phyloP scores from a whole-genome alignment of 768 basidiomycete species.

The Xerocomus spinulosus region DNA sequence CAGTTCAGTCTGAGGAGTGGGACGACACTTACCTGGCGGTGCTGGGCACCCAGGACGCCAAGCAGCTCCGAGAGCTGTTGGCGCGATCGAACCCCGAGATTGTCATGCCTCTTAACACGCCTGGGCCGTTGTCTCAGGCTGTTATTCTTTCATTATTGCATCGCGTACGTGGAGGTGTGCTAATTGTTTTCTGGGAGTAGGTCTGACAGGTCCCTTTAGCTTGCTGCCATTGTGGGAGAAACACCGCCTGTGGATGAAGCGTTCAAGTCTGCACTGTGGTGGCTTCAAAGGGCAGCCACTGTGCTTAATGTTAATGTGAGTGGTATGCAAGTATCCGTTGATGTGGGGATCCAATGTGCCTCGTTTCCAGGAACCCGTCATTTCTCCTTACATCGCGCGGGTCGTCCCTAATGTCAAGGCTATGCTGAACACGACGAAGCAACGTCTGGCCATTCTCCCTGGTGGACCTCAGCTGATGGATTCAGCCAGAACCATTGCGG shows the following conservation, averaged over 20 bases:
- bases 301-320: slow-evolving; percentile 69
- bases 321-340: slow-evolving; percentile 7
- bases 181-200: not conserved
- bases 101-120: slow-evolving; percentile 71
- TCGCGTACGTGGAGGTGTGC: slow-evolving; percentile 48
- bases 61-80: slow-evolving; percentile 71
- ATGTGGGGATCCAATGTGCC: not conserved
- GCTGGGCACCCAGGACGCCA: slow-evolving; percentile 67
- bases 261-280: slow-evolving; percentile 82
- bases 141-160: slow-evolving; percentile 81
- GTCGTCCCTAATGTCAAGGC: slow-evolving; percentile 77
- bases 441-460: slow-evolving; percentile 73
- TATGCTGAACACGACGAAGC: slow-evolving; percentile 73
- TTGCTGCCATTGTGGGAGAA: slow-evolving; percentile 71
- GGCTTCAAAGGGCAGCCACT: slow-evolving; percentile 72
- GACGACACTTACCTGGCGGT: slow-evolving; percentile 78
- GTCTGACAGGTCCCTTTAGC: slow-evolving; percentile 37
- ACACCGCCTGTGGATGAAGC: slow-evolving; percentile 71
- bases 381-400: slow-evolving; percentile 75
- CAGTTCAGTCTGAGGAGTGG: slow-evolving; percentile 71
- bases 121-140: slow-evolving; percentile 72
- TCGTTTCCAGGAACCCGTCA: slow-evolving; percentile 61
- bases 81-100: slow-evolving; percentile 72
- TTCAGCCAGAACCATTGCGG: slow-evolving; percentile 62
- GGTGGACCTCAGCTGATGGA: slow-evolving; percentile 65